Conservation (phyloP, 805 yeast genomes). For the Wickerhamomyces xylosicus region DNA sequence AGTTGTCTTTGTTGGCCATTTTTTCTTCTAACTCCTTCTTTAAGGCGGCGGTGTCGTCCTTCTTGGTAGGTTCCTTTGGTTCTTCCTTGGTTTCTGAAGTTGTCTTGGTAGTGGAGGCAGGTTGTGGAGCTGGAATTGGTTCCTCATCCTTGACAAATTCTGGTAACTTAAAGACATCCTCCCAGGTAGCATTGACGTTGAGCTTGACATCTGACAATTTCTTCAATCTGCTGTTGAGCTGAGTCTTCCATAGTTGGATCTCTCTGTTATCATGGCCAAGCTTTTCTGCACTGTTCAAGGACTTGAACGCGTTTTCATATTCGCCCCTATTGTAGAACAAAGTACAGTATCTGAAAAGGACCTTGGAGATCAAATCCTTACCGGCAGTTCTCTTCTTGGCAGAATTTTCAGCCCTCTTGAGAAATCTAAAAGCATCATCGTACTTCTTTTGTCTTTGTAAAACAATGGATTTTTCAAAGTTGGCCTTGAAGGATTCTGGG, state of each 20-base stretch:
- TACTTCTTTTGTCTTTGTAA: slow-evolving; percentile 30
- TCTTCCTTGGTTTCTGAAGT: background rate
- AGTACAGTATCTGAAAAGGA: slow-evolving; percentile 35
- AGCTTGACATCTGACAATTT: slow-evolving; percentile 8
- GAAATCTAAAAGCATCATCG: slow-evolving; percentile 32
- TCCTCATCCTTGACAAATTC: background rate
- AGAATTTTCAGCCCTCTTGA: slow-evolving; percentile 30
- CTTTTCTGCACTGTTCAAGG: slow-evolving; percentile 29
- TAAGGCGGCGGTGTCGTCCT: slow-evolving; percentile 1
- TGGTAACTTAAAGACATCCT: background rate
- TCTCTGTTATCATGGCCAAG: slow-evolving; percentile 23
- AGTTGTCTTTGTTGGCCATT: slow-evolving; percentile 15
- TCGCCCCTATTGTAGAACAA: slow-evolving; percentile 29
- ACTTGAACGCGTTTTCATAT: slow-evolving; percentile 26
- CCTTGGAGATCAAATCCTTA: slow-evolving; percentile 31
- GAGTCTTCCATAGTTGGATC: slow-evolving; percentile 12
- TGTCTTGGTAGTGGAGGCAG: background rate
- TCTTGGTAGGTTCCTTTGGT: slow-evolving; percentile 2
- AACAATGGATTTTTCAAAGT: slow-evolving; percentile 33
- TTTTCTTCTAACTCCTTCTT: slow-evolving; percentile 14
- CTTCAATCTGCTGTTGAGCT: slow-evolving; percentile 11
- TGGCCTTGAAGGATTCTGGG: slow-evolving; percentile 34
- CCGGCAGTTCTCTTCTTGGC: slow-evolving; percentile 31
- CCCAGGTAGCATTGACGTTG: background rate
- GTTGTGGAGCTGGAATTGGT: background rate